phyloP scores from a whole-genome alignment of 495 filamentous ascomycete genomes.

The Jackrogersella multiformis region DNA sequence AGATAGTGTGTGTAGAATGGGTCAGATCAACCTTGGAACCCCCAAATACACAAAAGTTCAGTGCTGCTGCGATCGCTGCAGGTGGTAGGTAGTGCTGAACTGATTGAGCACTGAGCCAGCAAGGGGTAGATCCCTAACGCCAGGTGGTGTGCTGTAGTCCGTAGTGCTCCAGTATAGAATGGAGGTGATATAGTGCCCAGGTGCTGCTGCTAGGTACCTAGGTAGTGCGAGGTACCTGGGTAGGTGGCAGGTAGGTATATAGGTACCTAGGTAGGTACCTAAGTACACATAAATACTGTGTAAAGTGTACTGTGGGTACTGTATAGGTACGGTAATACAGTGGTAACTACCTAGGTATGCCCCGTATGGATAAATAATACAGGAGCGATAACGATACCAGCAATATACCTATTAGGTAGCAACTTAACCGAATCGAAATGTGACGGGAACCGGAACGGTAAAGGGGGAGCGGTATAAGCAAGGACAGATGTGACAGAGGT shows the following conservation, averaged over 20 bases:
- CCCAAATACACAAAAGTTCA: slow-evolving; percentile 9
- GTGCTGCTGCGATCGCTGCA: slow-evolving; percentile 19
- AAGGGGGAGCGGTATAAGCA: background rate
- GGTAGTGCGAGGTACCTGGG: too few relatives aligned
- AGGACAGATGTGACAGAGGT: background rate
- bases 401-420: background rate
- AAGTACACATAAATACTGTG: slow-evolving; percentile 6
- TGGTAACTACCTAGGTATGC: background rate
- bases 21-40: background rate
- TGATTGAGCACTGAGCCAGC: background rate
- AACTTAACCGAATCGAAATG: background rate
- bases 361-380: background rate
- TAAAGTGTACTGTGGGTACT: slow-evolving; percentile 2
- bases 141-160: background rate
- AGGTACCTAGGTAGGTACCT: slow-evolving; percentile 3
- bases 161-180: background rate
- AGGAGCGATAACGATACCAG: slow-evolving; percentile 16
- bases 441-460: background rate
- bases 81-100: background rate
- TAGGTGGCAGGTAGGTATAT: too few relatives aligned
- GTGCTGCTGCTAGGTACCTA: too few relatives aligned
- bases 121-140: slow-evolving; percentile 3
- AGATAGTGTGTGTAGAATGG: slow-evolving; percentile 6
- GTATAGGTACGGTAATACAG: slow-evolving; percentile 4
- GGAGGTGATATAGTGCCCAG: too few relatives aligned